These are phyloP conservation scores for Ogataea hybrid DNA, from an alignment of 1,139 yeast genomes.

Conservation along the genomic window DNA sequence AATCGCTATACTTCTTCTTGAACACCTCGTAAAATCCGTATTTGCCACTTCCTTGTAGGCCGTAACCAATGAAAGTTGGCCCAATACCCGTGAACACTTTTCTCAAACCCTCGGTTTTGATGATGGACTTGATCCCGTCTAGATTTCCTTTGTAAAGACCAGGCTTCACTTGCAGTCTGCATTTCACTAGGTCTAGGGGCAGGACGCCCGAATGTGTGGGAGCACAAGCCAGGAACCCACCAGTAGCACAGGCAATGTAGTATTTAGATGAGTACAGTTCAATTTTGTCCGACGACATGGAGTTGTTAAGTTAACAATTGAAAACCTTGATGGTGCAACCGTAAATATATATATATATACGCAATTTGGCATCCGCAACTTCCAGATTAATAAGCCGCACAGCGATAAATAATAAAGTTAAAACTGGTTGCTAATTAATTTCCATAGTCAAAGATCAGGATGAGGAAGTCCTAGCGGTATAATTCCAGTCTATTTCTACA, in stretches of 20 bases:
- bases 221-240: slow-evolving; percentile 92
- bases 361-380: slow-evolving; percentile 1
- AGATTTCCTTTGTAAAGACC: slow-evolving; percentile 67
- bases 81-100: slow-evolving; percentile 85
- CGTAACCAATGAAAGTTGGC: slow-evolving; percentile 88
- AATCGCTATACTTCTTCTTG: slow-evolving; percentile 70
- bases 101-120: slow-evolving; percentile 66
- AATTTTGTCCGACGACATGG: slow-evolving; percentile 34
- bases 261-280: slow-evolving; percentile 66
- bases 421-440: not conserved
- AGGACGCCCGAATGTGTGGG: slow-evolving; percentile 93
- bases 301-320: not conserved
- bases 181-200: slow-evolving; percentile 89
- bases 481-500: too few species aligned
- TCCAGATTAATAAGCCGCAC: slow-evolving; percentile 3
- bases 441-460: not conserved
- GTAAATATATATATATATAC: not conserved
- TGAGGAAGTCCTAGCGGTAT: too few species aligned
- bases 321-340: too few species aligned
- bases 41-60: slow-evolving; percentile 94
- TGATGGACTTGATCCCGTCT: slow-evolving; percentile 75
- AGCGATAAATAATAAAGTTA: not conserved
- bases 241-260: slow-evolving; percentile 80
- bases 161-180: slow-evolving; percentile 85
- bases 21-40: slow-evolving; percentile 92